Base-by-base conservation (phyloP, 805 yeast genomes). In the Ogataea nitratoaversa region DNA sequence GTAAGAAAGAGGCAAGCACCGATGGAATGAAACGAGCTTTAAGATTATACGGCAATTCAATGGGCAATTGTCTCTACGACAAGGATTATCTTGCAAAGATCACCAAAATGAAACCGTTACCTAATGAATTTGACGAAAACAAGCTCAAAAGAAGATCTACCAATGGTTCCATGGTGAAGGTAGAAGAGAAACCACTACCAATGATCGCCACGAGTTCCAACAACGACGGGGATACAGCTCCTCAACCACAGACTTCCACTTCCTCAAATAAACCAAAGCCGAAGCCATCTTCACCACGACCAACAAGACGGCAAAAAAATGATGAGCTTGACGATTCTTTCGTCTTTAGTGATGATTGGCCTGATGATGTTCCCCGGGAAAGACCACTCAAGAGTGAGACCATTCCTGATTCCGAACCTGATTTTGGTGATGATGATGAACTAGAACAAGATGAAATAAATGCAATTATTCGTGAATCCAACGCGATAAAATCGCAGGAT, bases 41-140 rank as follows among this genome's bases (percentile, higher is more conserved):
- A 38, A 67, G 95, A 46, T 80, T 83, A 47, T 86, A 88, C 54
- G 95, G 95, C 29, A 77, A 82, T 49, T 80, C 85, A 0, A 62
- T 85, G 54, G 95, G 95, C 1, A 85, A 85, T 53, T 85, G 95
- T 61, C 71, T 85, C n/a, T 85, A 85, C 52, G 95, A 85, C 56
- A 81, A 81, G 51, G 78, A 76, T 37, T 82, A 79, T 43, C 58
- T 83, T 31, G 69, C 70, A 29, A 66, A 72, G 42, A 68, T 79
- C 40, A 66, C 69, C 34, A 68, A 70, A 40, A 70, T 75, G 32
- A 59, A 60, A 32, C 61, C 60, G 16, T 54, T 58, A 3, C 64
- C 65, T 1, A 33, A 37, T 9, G 43, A 43, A 1, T 58, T 63
- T 29, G 61, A 59, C 28, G 67, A 60, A 33, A 56, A 52, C 5